Evolutionary conservation across 768 basidiomycete species (phyloP), one percentile per base, ranked within the genome.

Genomic region (Lyophyllum decastes): DNA sequence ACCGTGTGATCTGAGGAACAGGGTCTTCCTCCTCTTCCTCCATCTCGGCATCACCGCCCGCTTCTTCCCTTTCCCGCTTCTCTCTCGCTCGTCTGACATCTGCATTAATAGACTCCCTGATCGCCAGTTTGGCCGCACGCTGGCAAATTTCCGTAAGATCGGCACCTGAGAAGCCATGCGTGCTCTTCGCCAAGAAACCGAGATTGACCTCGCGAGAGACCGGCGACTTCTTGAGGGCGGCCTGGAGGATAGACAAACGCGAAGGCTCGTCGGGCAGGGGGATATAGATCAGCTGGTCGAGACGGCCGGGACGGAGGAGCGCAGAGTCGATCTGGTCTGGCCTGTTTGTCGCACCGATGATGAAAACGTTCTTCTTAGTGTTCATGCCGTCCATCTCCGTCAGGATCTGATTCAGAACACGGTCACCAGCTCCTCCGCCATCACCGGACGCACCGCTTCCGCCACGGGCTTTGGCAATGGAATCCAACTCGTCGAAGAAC

Each of bases 401-500:
- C 7, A 97, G 86, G 64, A 95, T 91, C 70, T 95, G 93, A 76
- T 99, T 98, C 57, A 99, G 83, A 16, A 98, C 97, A 78, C 97
- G 94, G 70, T 99, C 97, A 35, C 96, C 90, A 12, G 97, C 96
- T 61, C 97, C 97, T 62, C 97, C 97, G 54, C 77, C 97, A 75
- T 98, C 97, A 38, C 95, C 95, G 9, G 81, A 76, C 2, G 84
- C 82, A 21, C 83, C 82, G 53, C 93, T 90, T 68, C 86, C 84
- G 60, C 97, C 97, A 76, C 97, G 93, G 52, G 95, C 86, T 79
- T 98, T 98, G 46, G 97, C 97, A 68, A 99, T 98, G 16, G 96
- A 97, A 73, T 99, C 97, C 72, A 99, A 82, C 74, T 99, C 97
- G 68, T 99, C 97, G 77, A 99, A 99, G 92, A 99, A 99, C 94